These are phyloP conservation scores for Nicotiana rustica DNA, from an alignment of 305 asterid genomes.

Conservation along the genomic window DNA sequence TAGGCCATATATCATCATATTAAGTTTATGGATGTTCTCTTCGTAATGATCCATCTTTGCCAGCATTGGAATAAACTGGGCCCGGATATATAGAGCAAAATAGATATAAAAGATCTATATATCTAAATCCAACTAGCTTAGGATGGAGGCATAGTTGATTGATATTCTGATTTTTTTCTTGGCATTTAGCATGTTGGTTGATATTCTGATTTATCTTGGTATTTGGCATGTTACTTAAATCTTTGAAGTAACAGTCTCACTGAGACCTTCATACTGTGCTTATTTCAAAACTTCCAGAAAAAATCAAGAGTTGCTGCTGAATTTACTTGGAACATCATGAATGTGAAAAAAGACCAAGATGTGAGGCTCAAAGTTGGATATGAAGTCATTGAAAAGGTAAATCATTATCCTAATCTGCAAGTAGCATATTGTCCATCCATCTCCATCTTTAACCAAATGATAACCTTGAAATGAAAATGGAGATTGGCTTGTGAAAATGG, in stretches of 20 bases:
- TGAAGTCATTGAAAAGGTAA: conserved; percentile 73
- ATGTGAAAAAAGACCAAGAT: conserved; percentile 79
- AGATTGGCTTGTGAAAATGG: conserved; percentile 2
- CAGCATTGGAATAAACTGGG: background rate
- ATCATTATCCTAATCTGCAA: conserved; percentile 24
- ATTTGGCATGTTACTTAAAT: background rate
- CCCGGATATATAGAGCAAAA: background rate
- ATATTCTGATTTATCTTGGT: conserved; percentile 8
- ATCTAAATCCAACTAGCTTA: conserved; percentile 22
- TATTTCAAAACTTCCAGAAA: conserved; percentile 49
- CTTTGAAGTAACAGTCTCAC: conserved; percentile 11
- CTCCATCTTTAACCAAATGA: background rate
- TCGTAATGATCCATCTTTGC: background rate
- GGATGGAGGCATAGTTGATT: background rate
- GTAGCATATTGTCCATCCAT: conserved; percentile 11
- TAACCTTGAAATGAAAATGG: background rate
- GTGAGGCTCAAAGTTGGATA: conserved; percentile 83
- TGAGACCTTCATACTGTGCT: background rate
- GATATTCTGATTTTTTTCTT: conserved; percentile 1
- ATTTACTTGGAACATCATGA: conserved; percentile 64
- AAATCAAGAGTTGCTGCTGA: conserved; percentile 77
- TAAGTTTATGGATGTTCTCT: background rate
- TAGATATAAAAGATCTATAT: background rate
- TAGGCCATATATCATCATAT: conserved; percentile 6
- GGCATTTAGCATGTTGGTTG: background rate